phyloP scores from a whole-genome alignment of 371 early-diverging fungal species.

The Gilbertella persicaria region DNA sequence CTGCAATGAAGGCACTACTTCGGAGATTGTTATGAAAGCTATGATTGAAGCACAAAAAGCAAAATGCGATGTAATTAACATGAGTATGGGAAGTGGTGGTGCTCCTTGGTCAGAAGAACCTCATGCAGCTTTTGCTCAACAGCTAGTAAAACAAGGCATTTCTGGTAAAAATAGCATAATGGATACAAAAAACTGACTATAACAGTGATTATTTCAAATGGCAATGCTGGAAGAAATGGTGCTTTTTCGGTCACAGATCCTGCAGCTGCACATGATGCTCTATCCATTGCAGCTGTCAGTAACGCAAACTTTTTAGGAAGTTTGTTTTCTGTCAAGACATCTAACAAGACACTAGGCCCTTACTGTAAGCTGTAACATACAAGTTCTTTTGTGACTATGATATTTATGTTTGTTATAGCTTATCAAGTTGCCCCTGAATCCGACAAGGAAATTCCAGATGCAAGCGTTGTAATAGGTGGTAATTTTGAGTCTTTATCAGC shows the following conservation, averaged over 20 bases:
- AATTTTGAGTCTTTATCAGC: conserved; percentile 2
- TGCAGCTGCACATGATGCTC: conserved; percentile 41
- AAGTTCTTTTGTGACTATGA: background rate
- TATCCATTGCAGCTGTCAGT: too few species aligned
- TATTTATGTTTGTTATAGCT: background rate
- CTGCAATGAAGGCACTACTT: too few species aligned
- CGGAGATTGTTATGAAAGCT: too few species aligned
- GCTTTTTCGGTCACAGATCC: conserved; percentile 47
- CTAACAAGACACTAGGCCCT: conserved; percentile 4
- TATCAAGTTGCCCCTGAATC: conserved; percentile 11
- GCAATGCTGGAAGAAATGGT: conserved; percentile 57
- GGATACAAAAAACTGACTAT: too few species aligned
- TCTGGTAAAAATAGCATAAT: too few species aligned
- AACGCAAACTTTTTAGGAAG: conserved; percentile 31
- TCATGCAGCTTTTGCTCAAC: too few species aligned
- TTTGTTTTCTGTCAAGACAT: conserved; percentile 17
- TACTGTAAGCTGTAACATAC: conserved; percentile 8
- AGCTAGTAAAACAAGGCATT: too few species aligned
- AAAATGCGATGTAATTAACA: too few species aligned
- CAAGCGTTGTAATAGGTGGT: conserved; percentile 8
- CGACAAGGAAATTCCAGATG: conserved; percentile 9
- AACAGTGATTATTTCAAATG: too few species aligned
- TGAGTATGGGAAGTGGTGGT: too few species aligned
- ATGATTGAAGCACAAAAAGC: too few species aligned
- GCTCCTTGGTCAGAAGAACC: too few species aligned